Conservation (phyloP, 1,139 yeast genomes). For the Yamadazyma songkhlaensis region DNA sequence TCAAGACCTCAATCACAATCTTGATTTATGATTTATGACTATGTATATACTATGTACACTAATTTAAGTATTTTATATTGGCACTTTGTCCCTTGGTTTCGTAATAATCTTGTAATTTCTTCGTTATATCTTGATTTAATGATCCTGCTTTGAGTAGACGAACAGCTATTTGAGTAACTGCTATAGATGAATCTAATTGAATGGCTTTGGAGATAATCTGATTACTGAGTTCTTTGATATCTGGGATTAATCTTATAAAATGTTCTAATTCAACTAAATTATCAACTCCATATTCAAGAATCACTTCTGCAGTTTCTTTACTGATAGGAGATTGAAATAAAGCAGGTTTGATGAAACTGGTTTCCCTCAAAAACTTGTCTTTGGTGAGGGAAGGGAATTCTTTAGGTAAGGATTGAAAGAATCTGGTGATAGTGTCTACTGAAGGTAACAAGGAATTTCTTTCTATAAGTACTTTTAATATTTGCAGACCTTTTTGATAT, state of each 20-base stretch:
- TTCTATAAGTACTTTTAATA: conserved; percentile 20
- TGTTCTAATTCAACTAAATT: conserved; percentile 28
- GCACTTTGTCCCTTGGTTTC: neutral
- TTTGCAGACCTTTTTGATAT: conserved; percentile 15
- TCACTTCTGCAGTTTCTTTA: conserved; percentile 17
- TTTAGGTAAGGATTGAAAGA: conserved; percentile 14
- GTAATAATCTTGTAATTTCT: conserved; percentile 1
- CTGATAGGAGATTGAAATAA: conserved; percentile 25
- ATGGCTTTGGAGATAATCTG: conserved; percentile 16
- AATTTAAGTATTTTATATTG: conserved; percentile 5
- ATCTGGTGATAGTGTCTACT: conserved; percentile 21
- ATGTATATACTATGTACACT: conserved; percentile 6
- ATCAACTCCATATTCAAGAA: conserved; percentile 18
- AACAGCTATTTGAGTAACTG: conserved; percentile 8
- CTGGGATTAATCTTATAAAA: conserved; percentile 20
- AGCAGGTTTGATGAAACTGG: conserved; percentile 28
- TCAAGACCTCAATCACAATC: neutral
- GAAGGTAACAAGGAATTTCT: conserved; percentile 24
- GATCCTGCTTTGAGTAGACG: conserved; percentile 6
- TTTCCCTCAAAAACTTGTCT: conserved; percentile 19
- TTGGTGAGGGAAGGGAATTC: conserved; percentile 5
- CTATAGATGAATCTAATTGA: neutral
- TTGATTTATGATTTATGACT: conserved; percentile 1
- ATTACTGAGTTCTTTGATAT: conserved; percentile 13
- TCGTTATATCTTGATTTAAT: neutral